Percentiles rank a stretch among this genome's conserved stretches.
Conservation (phyloP, 129 eudicot genomes). For the Solidago caesia region DNA sequence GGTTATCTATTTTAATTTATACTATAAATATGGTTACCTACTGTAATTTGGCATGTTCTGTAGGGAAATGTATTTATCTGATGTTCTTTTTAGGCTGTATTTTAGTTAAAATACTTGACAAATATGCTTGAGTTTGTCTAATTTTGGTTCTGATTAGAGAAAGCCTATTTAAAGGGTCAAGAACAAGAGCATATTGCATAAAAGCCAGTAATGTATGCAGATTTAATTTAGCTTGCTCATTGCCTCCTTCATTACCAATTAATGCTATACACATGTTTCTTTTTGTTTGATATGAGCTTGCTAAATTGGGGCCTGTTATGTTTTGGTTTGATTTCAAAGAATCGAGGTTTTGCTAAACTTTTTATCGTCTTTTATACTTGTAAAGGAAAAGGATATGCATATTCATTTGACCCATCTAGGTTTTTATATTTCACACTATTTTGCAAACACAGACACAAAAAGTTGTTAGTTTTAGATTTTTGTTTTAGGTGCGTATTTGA, state of each 20-base stretch:
- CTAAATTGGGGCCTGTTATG: not conserved
- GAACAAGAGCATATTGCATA: slow-evolving; percentile 1
- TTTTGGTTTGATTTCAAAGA: slow-evolving; percentile 1
- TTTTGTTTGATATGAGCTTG: slow-evolving; percentile 2
- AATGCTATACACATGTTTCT: slow-evolving; percentile 4
- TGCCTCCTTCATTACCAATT: not conserved
- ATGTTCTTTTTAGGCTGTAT: not conserved
- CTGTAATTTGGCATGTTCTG: slow-evolving; percentile 9
- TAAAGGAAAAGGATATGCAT: not conserved
- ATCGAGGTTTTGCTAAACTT: not conserved
- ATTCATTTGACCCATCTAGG: not conserved
- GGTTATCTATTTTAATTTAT: slow-evolving; percentile 1
- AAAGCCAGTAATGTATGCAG: not conserved
- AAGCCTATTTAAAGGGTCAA: not conserved
- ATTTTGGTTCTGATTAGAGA: slow-evolving; percentile 9
- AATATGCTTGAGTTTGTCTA: slow-evolving; percentile 16
- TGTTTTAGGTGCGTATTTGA: not conserved
- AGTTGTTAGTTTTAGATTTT: not conserved
- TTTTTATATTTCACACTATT: not conserved
- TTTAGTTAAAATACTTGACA: not conserved
- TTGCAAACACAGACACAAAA: slow-evolving; percentile 1
- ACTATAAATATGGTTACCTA: not conserved
- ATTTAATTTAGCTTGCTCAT: not conserved
- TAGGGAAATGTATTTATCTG: slow-evolving; percentile 2
- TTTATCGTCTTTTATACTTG: not conserved